Conservation (phyloP, 768 basidiomycete species). For the Collybia sp. region DNA sequence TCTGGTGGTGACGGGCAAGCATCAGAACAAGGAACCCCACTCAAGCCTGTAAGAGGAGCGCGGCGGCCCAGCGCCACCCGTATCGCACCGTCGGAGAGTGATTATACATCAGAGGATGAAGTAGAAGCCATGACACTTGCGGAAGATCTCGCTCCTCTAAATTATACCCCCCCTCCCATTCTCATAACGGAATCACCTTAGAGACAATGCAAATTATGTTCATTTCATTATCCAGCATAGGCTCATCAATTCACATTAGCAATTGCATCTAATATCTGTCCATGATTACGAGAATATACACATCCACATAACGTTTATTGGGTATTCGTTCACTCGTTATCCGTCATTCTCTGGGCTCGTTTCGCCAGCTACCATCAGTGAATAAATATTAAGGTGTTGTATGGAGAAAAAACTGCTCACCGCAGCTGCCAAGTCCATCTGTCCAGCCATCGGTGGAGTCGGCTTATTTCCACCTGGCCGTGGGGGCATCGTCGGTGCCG, state of each 20-base stretch:
- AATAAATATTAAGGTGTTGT: conserved; percentile 4
- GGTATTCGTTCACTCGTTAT: conserved; percentile 31
- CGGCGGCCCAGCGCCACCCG: too few relatives aligned
- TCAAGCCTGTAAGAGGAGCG: conserved; percentile 6
- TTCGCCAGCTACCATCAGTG: conserved; percentile 56
- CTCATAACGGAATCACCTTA: conserved; percentile 29
- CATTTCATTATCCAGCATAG: conserved; percentile 3
- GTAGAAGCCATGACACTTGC: conserved; percentile 33
- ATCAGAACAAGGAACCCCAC: conserved; percentile 16
- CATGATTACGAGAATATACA: conserved; percentile 3
- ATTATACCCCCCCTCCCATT: conserved; percentile 31
- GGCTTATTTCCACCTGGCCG: conserved; percentile 31
- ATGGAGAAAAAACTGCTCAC: conserved; percentile 38
- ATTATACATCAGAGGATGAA: conserved; percentile 32
- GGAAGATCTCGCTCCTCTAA: conserved; percentile 18
- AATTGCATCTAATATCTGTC: conserved; percentile 13
- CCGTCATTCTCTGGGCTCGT: conserved; percentile 64
- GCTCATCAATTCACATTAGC: conserved; percentile 1
- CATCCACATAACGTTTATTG: conserved; percentile 3
- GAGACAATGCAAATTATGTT: conserved; percentile 7
- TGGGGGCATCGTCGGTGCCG: conserved; percentile 26
- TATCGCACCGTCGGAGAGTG: conserved; percentile 13
- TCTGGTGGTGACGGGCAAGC: conserved; percentile 18
- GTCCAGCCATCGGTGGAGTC: conserved; percentile 43
- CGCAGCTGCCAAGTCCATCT: conserved; percentile 80